Evolutionary conservation across 2,329 filamentous ascomycete species (phyloP), one percentile per base, ranked within the genome.

Genomic region (Thielaviopsis ethacetica): DNA sequence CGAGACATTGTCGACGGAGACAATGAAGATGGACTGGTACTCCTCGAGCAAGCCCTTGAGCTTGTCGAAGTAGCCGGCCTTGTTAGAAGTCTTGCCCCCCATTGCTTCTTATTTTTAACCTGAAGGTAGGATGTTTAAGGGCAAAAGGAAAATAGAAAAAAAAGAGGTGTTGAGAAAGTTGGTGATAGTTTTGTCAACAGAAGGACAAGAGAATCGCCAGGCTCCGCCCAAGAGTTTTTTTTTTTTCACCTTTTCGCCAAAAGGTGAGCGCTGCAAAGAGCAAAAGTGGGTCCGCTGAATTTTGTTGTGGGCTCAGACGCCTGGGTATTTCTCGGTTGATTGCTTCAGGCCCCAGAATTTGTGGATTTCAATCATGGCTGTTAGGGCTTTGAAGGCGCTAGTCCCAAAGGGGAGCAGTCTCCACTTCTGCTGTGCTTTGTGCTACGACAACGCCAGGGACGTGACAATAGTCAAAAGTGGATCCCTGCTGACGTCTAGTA

Each of bases 91-190:
- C 81, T 88, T 96, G 90, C 88, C 91, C 90, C 90, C 91, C 91
- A 95, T 95, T 82, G 89, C 87, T 94, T 89, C 88, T 94, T 94
- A 77, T 80, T 68, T 71, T 57, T 56, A 60, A 56, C 54, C 54
- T 89, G 88, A 93, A 93, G 88, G 86, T 83, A 94, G 90, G 90
- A 88, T 95, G 75, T 95, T 95, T 95, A 91, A 95, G 91, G 90
- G 85, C 83, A 79, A 77, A 56, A 57, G 56, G 44, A 54, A 56
- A 44, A 34, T 58, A 59, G 54, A 38, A 57, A 57, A 57, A 57
- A 56, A 49, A 52, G 24, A 54, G 53, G 53, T 26, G 38, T 54
- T 30, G 63, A 55, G 58, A 63, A 63, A 65, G 64, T 66, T 63
- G 67, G 64, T 67, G 68, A 70, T 70, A 70, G 68, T 62, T 62